Percentiles rank a stretch among this genome's conserved stretches.
phyloP scores from a whole-genome alignment of 768 basidiomycete genomes.

The Termitomyces heimii region DNA sequence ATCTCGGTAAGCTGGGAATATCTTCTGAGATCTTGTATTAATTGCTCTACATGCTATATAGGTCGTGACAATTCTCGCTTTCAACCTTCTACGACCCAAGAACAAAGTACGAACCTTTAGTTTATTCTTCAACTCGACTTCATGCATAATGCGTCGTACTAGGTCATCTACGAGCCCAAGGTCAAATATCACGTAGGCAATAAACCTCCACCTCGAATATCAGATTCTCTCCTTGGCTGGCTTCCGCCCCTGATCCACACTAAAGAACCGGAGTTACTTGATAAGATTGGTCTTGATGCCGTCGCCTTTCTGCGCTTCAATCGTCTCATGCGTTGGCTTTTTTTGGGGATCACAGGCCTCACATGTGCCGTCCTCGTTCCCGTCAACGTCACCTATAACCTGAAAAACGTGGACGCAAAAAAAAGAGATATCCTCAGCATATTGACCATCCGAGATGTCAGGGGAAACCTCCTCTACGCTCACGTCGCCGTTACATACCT shows the following conservation, averaged over 20 bases:
- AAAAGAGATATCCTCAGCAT: conserved; percentile 64
- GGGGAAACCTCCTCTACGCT: conserved; percentile 67
- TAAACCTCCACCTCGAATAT: conserved; percentile 77
- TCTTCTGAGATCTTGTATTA: not conserved
- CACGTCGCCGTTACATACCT: conserved; percentile 83
- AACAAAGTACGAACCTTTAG: conserved; percentile 58
- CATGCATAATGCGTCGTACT: not conserved
- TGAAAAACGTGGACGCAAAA: conserved; percentile 48
- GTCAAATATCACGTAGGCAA: conserved; percentile 82
- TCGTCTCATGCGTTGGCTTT: conserved; percentile 75
- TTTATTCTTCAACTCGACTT: conserved; percentile 2
- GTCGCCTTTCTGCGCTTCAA: conserved; percentile 90
- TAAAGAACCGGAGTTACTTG: conserved; percentile 84
- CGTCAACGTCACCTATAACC: conserved; percentile 81
- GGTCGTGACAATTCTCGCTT: conserved; percentile 64
- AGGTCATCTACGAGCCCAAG: conserved; percentile 93
- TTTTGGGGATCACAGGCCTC: conserved; percentile 55
- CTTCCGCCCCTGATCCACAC: conserved; percentile 77
- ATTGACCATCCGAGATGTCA: conserved; percentile 83
- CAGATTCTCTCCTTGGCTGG: conserved; percentile 85
- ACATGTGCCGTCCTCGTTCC: conserved; percentile 77
- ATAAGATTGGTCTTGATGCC: conserved; percentile 89
- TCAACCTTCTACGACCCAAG: conserved; percentile 81
- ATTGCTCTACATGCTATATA: conserved; percentile 20
- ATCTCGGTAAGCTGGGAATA: conserved; percentile 51